These are phyloP conservation scores for Friedmanniomyces endolithicus DNA, from an alignment of 495 filamentous ascomycete species.

Conservation along the genomic window DNA sequence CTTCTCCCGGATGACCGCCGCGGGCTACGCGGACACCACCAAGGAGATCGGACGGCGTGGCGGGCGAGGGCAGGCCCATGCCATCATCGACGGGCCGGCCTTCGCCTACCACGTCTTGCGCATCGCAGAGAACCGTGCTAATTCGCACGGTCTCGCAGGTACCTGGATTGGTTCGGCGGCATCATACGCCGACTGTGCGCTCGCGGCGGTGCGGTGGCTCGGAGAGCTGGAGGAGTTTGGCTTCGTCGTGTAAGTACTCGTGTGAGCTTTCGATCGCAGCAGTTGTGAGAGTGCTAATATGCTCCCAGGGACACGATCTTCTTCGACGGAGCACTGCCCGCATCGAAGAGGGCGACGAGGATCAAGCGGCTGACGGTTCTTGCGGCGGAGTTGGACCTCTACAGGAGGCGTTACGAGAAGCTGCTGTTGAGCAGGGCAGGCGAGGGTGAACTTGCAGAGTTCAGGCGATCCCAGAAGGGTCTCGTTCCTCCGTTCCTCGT, in stretches of 20 bases:
- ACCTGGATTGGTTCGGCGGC: not conserved
- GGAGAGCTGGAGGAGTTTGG: not conserved
- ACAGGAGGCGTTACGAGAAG: not conserved
- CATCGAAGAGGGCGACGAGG: conserved; percentile 2
- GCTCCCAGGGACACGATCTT: not conserved
- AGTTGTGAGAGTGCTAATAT: not conserved
- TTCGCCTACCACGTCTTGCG: conserved; percentile 5
- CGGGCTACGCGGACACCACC: not conserved
- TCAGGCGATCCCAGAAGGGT: not conserved
- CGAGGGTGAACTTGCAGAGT: not conserved
- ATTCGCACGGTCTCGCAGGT: too few relatives aligned
- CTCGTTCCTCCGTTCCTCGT: conserved; percentile 10
- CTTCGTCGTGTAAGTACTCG: conserved; percentile 2
- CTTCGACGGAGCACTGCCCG: conserved; percentile 15
- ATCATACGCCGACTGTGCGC: not conserved
- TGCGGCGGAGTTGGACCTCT: not conserved
- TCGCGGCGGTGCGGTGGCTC: not conserved
- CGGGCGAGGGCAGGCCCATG: not conserved
- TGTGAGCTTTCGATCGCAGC: not conserved
- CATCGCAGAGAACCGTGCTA: not conserved
- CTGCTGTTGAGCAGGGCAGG: not conserved
- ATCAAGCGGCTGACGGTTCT: not conserved
- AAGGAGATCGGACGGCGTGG: not conserved
- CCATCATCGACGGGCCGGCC: conserved; percentile 11
- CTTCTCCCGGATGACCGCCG: not conserved